Percentiles rank a stretch among this genome's conserved stretches.
Evolutionary conservation across 2,329 filamentous ascomycete genomes (phyloP).

Genomic region (Phialophora expanda): DNA sequence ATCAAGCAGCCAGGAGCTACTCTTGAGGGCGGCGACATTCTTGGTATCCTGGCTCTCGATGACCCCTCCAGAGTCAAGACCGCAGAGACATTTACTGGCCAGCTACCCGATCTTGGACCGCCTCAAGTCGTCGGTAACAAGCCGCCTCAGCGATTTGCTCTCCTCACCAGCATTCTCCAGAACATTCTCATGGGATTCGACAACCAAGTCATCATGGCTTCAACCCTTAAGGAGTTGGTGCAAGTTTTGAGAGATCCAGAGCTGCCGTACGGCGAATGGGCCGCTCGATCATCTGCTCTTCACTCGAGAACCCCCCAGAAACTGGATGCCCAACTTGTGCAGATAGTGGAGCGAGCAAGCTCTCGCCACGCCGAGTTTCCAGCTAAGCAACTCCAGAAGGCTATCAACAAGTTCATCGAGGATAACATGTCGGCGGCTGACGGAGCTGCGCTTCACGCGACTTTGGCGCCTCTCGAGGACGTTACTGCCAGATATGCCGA

Average conservation of each 20-base stretch:
- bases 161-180: conserved; percentile 75
- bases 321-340: conserved; percentile 79
- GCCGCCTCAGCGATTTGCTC: conserved; percentile 82
- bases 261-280: conserved; percentile 95
- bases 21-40: conserved; percentile 94
- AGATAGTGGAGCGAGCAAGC: conserved; percentile 83
- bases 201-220: conserved; percentile 94
- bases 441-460: conserved; percentile 72
- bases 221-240: conserved; percentile 85
- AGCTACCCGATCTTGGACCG: conserved; percentile 83
- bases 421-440: conserved; percentile 79
- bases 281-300: conserved; percentile 92
- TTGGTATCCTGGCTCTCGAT: conserved; percentile 94
- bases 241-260: conserved; percentile 87
- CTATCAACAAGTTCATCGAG: conserved; percentile 84
- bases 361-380: conserved; percentile 85
- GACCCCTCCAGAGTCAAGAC: conserved; percentile 97
- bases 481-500: conserved; percentile 83
- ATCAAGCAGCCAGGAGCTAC: conserved; percentile 99
- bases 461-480: conserved; percentile 74
- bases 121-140: conserved; percentile 89
- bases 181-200: conserved; percentile 94
- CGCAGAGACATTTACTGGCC: conserved; percentile 88
- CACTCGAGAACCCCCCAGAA: conserved; percentile 97
- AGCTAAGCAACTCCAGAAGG: conserved; percentile 82